Conservation (phyloP, 495 filamentous ascomycete species). For the Penicillium chermesinum region DNA sequence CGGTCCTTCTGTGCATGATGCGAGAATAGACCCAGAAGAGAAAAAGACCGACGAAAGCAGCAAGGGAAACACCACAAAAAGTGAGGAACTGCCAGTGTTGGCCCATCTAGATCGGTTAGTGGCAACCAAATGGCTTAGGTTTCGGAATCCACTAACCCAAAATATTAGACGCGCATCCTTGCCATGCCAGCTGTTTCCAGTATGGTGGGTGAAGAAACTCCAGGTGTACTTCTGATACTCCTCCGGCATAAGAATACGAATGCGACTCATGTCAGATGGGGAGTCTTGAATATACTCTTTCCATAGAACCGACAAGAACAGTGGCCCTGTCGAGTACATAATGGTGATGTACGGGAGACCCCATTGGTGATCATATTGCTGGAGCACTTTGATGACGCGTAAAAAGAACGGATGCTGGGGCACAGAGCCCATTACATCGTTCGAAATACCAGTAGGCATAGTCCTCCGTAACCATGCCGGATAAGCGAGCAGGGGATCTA, state of each 20-base stretch:
- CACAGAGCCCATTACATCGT: conserved; percentile 79
- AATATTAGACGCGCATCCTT: conserved; percentile 72
- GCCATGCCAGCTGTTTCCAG: conserved; percentile 72
- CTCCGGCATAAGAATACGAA: conserved; percentile 54
- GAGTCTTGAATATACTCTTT: conserved; percentile 59
- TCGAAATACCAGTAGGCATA: conserved; percentile 78
- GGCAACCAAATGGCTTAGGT: too few species aligned
- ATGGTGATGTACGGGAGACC: conserved; percentile 80
- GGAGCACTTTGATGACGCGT: conserved; percentile 62
- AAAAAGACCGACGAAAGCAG: conserved; percentile 50
- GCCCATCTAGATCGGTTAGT: too few species aligned
- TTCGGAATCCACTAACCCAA: too few species aligned
- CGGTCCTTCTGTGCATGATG: conserved; percentile 40
- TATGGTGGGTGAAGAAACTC: conserved; percentile 75
- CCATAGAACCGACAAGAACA: conserved; percentile 83
- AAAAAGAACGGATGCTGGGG: conserved; percentile 83
- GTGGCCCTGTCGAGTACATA: conserved; percentile 80
- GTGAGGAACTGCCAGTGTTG: conserved; percentile 72
- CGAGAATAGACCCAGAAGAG: conserved; percentile 54
- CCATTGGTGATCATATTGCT: conserved; percentile 70
- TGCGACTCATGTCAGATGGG: conserved; percentile 37
- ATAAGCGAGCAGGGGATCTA: conserved; percentile 77
- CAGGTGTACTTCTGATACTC: conserved; percentile 67
- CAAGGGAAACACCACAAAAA: conserved; percentile 55
- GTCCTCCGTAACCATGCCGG: conserved; percentile 78